These are phyloP conservation scores for Cladophialophora immunda DNA, from an alignment of 2,329 filamentous ascomycete species.

Conservation along the genomic window DNA sequence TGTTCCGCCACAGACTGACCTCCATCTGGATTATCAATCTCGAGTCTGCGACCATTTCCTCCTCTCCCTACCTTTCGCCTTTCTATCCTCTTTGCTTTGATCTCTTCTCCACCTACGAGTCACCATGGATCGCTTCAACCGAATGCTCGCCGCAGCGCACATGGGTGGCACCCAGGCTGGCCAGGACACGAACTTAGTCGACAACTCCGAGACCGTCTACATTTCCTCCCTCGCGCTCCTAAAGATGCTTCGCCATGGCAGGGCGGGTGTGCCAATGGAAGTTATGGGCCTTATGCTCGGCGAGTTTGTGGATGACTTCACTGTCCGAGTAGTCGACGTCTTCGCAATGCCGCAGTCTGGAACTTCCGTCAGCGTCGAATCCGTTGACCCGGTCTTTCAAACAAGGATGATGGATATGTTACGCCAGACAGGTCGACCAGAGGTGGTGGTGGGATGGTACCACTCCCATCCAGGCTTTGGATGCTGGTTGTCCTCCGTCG, in stretches of 20 bases:
- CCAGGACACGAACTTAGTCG: constrained; percentile 89
- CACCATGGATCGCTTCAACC: constrained; percentile 88
- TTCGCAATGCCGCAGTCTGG: constrained; percentile 99
- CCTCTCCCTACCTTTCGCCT: not conserved
- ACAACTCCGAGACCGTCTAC: constrained; percentile 99
- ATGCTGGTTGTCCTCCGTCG: constrained; percentile 98
- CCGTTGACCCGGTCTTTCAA: constrained; percentile 97
- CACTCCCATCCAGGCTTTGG: constrained; percentile 99
- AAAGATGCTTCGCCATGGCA: constrained; percentile 98
- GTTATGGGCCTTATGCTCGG: constrained; percentile 99
- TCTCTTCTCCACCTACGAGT: constrained; percentile 2
- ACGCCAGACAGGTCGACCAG: constrained; percentile 92
- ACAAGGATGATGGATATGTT: constrained; percentile 99
- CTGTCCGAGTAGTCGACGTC: constrained; percentile 95
- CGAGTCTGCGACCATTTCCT: not conserved
- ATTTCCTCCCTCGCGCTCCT: constrained; percentile 96
- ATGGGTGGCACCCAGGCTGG: constrained; percentile 64
- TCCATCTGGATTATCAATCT: constrained; percentile 6
- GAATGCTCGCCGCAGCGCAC: constrained; percentile 80
- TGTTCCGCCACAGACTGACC: not conserved
- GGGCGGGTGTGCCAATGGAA: constrained; percentile 98
- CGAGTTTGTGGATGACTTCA: constrained; percentile 99
- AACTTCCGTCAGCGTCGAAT: constrained; percentile 97
- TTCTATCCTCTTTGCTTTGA: not conserved
- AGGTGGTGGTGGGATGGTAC: constrained; percentile 99